Conservation (phyloP, 208 protist species). For the Trypanosoma rangeli region DNA sequence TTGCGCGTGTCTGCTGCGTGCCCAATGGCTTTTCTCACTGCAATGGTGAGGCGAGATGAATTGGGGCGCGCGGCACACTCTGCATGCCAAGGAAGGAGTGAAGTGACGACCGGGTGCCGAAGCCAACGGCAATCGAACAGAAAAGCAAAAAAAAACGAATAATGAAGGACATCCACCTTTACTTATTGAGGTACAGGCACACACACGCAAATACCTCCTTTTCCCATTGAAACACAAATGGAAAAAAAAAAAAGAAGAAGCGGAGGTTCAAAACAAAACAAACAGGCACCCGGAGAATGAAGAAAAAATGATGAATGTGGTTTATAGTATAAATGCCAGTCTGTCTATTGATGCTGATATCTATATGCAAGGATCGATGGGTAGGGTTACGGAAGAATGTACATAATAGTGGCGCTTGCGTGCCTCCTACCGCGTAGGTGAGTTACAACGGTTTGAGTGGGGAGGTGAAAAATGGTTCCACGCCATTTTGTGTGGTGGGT, state of each 20-base stretch:
- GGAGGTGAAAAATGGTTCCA: neutral
- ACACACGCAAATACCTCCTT: neutral
- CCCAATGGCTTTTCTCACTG: no score
- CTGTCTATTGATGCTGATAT: neutral
- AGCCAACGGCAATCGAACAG: no score
- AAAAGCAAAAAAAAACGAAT: neutral
- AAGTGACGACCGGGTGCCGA: conserved; percentile 1
- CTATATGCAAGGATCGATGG: neutral
- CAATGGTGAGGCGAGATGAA: no score
- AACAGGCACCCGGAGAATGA: neutral
- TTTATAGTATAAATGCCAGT: neutral
- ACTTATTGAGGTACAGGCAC: neutral
- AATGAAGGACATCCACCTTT: no score
- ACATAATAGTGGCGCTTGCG: neutral
- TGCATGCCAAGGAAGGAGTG: neutral
- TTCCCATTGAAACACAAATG: neutral
- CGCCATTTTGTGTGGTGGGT: neutral
- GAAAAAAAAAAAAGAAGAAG: conserved; percentile 14
- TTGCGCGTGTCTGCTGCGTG: neutral
- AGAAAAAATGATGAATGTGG: neutral
- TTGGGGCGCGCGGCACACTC: neutral
- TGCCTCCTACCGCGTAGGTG: neutral
- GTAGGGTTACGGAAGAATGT: neutral
- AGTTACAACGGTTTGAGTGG: neutral
- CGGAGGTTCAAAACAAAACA: neutral